phyloP scores from a whole-genome alignment of 805 yeast species.

The Candida multigemmis region DNA sequence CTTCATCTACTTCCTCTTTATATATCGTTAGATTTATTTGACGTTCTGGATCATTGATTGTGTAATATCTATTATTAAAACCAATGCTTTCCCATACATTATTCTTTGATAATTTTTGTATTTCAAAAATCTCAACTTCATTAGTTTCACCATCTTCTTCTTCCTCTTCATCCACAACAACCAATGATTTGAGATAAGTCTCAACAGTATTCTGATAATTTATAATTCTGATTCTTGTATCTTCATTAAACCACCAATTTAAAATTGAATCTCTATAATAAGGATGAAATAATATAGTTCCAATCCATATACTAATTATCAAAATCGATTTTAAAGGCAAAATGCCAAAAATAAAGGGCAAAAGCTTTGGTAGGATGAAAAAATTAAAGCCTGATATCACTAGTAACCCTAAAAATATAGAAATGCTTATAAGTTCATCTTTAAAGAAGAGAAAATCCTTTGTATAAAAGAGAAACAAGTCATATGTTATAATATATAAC shows the following conservation, averaged over 20 bases:
- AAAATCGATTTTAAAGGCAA: conserved; percentile 18
- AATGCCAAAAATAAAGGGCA: conserved; percentile 19
- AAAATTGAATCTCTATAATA: conserved; percentile 36
- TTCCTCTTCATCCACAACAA: conserved; percentile 6
- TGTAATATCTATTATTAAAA: conserved; percentile 44
- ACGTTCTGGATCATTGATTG: conserved; percentile 31
- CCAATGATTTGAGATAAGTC: conserved; percentile 10
- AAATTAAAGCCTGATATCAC: conserved; percentile 9
- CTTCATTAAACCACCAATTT: conserved; percentile 48
- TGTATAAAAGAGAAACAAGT: conserved; percentile 40
- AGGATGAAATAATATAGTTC: conserved; percentile 42
- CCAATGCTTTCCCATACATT: conserved; percentile 61
- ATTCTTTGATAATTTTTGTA: conserved; percentile 44
- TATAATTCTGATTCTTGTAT: conserved; percentile 45
- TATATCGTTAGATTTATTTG: conserved; percentile 6
- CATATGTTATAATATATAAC: conserved; percentile 54
- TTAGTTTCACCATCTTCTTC: conserved; percentile 12
- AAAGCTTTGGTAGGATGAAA: conserved; percentile 17
- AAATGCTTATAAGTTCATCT: conserved; percentile 50
- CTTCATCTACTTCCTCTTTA: conserved; percentile 7
- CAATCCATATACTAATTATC: conserved; percentile 43
- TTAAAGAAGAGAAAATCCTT: conserved; percentile 53
- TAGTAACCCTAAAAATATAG: conserved; percentile 35
- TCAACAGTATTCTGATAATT: conserved; percentile 44
- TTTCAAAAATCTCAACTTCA: conserved; percentile 59